phyloP scores from a whole-genome alignment of 768 basidiomycete species.

The Cystofilobasidium macerans region DNA sequence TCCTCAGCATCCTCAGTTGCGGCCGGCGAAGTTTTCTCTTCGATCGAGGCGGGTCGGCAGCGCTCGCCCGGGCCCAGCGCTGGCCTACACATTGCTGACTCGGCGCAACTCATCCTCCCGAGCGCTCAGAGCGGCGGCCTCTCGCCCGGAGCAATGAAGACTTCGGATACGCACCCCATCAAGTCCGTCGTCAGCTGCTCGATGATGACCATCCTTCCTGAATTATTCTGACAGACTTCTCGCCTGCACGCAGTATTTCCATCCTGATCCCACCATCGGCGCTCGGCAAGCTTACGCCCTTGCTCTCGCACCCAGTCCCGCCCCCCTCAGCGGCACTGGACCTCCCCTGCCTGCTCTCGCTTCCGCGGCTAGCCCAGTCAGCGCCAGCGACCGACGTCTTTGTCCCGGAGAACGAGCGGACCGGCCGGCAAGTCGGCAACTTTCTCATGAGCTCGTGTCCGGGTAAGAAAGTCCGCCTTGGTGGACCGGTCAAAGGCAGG shows the following conservation, averaged over 20 bases:
- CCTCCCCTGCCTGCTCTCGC: conserved; percentile 26
- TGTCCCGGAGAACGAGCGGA: neutral
- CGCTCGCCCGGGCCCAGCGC: conserved; percentile 16
- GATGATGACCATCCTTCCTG: no score
- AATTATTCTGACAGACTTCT: no score
- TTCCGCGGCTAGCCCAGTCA: conserved; percentile 31
- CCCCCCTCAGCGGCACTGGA: neutral
- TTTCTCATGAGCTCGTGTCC: conserved; percentile 81
- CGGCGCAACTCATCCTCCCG: conserved; percentile 25
- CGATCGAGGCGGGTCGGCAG: conserved; percentile 20
- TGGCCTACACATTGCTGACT: conserved; percentile 46
- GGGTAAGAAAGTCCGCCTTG: conserved; percentile 66
- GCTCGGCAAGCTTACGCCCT: conserved; percentile 10
- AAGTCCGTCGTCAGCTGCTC: conserved; percentile 58
- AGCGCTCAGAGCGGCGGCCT: neutral
- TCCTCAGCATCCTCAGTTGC: neutral
- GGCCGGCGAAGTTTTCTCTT: conserved; percentile 8
- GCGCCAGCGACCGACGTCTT: conserved; percentile 24
- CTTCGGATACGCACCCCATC: conserved; percentile 70
- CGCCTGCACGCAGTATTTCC: conserved; percentile 47
- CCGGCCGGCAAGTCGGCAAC: conserved; percentile 56
- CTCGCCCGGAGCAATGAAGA: conserved; percentile 43
- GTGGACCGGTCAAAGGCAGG: conserved; percentile 66
- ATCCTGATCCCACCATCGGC: conserved; percentile 48
- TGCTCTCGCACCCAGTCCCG: neutral